A percentile compares a stretch with the other conserved stretches of the same genome.
These are phyloP conservation scores for Musa itinerans DNA, from an alignment of 176 grass and related monocot genomes.

Conservation along the genomic window DNA sequence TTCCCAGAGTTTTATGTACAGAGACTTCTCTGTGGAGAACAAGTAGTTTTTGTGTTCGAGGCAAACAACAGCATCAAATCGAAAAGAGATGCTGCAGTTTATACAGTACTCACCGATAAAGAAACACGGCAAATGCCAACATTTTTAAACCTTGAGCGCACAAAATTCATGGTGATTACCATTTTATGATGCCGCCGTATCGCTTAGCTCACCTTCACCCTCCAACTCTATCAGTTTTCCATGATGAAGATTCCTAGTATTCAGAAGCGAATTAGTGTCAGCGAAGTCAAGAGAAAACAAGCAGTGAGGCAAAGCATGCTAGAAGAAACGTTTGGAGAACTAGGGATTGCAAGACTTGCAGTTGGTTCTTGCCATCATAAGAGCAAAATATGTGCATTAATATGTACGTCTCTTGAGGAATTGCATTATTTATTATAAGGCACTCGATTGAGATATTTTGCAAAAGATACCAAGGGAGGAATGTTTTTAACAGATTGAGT, in stretches of 20 bases:
- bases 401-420: not conserved
- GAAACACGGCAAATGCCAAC: not conserved
- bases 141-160: not conserved
- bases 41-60: not conserved
- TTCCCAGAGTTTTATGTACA: too few species aligned
- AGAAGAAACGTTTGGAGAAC: not conserved
- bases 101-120: not conserved
- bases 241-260: conserved; percentile 44
- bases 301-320: not conserved
- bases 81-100: not conserved
- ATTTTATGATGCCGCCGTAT: conserved; percentile 53
- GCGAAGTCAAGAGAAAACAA: not conserved
- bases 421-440: too few species aligned
- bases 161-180: not conserved
- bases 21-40: too few species aligned
- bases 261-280: conserved; percentile 1
- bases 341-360: not conserved
- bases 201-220: conserved; percentile 56
- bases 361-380: not conserved
- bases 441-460: too few species aligned
- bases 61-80: not conserved
- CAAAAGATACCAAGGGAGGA: too few species aligned
- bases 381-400: not conserved
- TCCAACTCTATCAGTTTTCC: conserved; percentile 39
- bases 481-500: too few species aligned